Conservation (phyloP, 768 basidiomycete genomes). For the Auricularia sp. region DNA sequence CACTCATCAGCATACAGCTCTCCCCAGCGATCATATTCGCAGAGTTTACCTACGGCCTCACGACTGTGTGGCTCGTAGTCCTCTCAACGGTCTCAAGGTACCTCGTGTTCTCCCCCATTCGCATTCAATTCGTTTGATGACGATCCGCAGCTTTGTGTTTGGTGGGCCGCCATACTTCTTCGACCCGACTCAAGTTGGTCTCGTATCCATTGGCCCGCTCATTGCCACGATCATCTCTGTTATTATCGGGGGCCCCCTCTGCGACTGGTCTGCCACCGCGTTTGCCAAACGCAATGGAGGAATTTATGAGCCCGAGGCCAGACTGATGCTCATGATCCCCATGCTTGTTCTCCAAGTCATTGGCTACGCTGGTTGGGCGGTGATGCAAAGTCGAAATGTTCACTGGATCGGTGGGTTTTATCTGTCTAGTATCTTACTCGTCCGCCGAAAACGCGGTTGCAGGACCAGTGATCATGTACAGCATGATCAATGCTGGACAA, state of each 20-base stretch:
- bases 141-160: background rate
- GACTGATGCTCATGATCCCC: conserved; percentile 31
- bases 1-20: conserved; percentile 32
- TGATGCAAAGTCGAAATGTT: conserved; percentile 10
- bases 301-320: conserved; percentile 38
- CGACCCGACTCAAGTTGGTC: conserved; percentile 9
- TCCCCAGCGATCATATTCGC: conserved; percentile 23
- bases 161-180: background rate
- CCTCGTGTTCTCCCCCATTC: conserved; percentile 10
- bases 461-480: too few species aligned
- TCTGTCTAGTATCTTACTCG: too few species aligned
- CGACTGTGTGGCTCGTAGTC: conserved; percentile 10
- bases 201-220: conserved; percentile 14
- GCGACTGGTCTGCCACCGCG: conserved; percentile 19
- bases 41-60: conserved; percentile 5
- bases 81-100: conserved; percentile 7
- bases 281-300: conserved; percentile 36
- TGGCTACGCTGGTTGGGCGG: conserved; percentile 39
- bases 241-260: conserved; percentile 9
- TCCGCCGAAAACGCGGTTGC: too few species aligned
- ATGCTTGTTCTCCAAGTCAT: conserved; percentile 34
- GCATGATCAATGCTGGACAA: too few species aligned
- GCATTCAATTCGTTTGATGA: conserved; percentile 1
- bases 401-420: too few species aligned
- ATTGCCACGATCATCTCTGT: conserved; percentile 8